Evolutionary conservation across 345 rosid genomes (phyloP).

Genomic region (Fremontodendron californicum): DNA sequence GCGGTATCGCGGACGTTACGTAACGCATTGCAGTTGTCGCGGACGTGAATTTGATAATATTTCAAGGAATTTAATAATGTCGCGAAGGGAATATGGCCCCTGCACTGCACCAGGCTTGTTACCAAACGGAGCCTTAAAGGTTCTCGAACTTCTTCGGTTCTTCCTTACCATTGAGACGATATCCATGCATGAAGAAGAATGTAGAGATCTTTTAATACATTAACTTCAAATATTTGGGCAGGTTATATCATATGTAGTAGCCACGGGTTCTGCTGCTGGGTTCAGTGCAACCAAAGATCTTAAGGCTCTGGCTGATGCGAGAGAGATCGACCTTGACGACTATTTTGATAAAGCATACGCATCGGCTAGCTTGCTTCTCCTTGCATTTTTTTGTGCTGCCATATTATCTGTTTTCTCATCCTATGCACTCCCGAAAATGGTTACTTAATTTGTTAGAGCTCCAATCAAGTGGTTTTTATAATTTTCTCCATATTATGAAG

Average conservation of each 20-base stretch:
- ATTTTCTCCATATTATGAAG: too few species aligned
- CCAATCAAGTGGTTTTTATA: too few species aligned
- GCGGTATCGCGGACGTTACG: too few species aligned
- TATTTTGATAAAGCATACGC: slow-evolving; percentile 50
- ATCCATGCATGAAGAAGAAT: background rate
- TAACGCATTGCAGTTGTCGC: too few species aligned
- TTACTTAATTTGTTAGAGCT: too few species aligned
- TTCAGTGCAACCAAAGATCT: slow-evolving; percentile 52
- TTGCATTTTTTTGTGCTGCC: slow-evolving; percentile 47
- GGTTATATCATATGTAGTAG: slow-evolving; percentile 42
- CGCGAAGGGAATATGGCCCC: too few species aligned
- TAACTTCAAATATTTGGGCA: slow-evolving; percentile 4
- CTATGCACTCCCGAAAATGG: slow-evolving; percentile 35
- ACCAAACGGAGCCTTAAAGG: too few species aligned
- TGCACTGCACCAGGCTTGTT: too few species aligned
- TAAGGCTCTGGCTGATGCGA: slow-evolving; percentile 16
- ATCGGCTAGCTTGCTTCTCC: slow-evolving; percentile 44
- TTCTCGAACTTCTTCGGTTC: too few species aligned
- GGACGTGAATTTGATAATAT: too few species aligned
- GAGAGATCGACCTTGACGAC: slow-evolving; percentile 19
- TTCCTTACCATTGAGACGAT: too few species aligned
- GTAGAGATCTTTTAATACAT: background rate
- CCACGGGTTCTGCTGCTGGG: slow-evolving; percentile 53
- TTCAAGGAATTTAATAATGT: too few species aligned
- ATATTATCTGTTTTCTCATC: slow-evolving; percentile 50